Percentiles rank a stretch among this genome's conserved stretches.
phyloP scores from a whole-genome alignment of 768 basidiomycete genomes.

The Rhizopogon roseolus region DNA sequence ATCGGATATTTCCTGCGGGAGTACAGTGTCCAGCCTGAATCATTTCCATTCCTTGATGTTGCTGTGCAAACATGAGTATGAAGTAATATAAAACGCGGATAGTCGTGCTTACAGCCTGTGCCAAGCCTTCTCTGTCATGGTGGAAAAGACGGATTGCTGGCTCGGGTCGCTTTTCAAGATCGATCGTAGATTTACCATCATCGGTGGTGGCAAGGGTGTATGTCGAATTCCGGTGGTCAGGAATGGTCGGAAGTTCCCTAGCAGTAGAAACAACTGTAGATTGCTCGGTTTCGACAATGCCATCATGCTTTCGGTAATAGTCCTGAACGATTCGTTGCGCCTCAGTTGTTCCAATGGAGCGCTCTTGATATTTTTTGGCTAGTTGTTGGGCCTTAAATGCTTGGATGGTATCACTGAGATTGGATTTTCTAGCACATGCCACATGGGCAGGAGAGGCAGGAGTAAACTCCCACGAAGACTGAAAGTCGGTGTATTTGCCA shows the following conservation, averaged over 20 bases:
- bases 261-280: background rate
- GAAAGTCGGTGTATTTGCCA: conserved; percentile 2
- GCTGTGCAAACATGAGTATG: conserved; percentile 7
- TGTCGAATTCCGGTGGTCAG: conserved; percentile 22
- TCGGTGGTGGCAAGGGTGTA: conserved; percentile 14
- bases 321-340: conserved; percentile 15
- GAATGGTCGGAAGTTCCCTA: conserved; percentile 13
- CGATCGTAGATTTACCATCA: conserved; percentile 15
- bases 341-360: conserved; percentile 8
- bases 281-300: background rate
- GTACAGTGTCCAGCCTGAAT: conserved; percentile 20
- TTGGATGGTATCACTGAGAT: background rate
- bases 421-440: too few species aligned
- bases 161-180: conserved; percentile 27
- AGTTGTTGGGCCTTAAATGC: conserved; percentile 1
- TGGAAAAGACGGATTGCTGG: conserved; percentile 30
- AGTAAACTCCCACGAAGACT: conserved; percentile 10
- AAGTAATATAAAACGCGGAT: conserved; percentile 1
- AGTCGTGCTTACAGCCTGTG: conserved; percentile 32
- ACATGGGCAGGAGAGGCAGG: background rate
- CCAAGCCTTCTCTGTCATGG: conserved; percentile 32
- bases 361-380: background rate
- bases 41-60: conserved; percentile 21
- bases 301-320: background rate
- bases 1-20: conserved; percentile 31